phyloP scores from a whole-genome alignment of 202 grass and related monocot species.

The Schoenoplectus triqueter region DNA sequence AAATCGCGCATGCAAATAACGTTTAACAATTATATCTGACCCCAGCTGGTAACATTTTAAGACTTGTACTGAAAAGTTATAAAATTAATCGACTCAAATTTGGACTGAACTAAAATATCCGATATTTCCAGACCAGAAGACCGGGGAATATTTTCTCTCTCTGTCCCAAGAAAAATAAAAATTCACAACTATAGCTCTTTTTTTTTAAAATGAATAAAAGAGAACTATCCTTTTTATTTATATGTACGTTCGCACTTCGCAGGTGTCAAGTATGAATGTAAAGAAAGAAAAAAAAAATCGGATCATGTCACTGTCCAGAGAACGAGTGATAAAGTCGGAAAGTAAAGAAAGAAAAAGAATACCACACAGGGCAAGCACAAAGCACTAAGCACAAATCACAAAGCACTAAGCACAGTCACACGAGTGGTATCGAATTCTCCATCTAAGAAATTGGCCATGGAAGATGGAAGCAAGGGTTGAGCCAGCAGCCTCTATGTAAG shows the following conservation, averaged over 20 bases:
- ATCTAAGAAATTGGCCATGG: slow-evolving; percentile 29
- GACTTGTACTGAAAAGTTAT: neutral
- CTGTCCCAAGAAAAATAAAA: no score
- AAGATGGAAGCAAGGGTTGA: slow-evolving; percentile 35
- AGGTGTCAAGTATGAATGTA: no score
- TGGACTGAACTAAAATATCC: neutral
- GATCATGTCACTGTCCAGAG: slow-evolving; percentile 24
- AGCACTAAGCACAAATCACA: no score
- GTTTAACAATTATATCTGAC: neutral
- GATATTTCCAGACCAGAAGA: neutral
- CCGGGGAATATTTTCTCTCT: no score
- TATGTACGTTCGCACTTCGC: no score
- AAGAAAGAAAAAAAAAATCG: no score
- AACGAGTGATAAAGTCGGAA: slow-evolving; percentile 29
- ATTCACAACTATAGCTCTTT: no score
- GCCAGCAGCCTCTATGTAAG: slow-evolving; percentile 37
- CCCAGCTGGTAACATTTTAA: neutral
- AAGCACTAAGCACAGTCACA: neutral
- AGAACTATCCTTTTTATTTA: no score
- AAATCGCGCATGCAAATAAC: no score
- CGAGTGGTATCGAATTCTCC: slow-evolving; percentile 10
- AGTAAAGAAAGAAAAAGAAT: slow-evolving; percentile 6
- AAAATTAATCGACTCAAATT: neutral
- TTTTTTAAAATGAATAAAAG: no score
- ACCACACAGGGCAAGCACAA: neutral